Percentiles rank a stretch among this genome's conserved stretches.
Conservation (phyloP, 768 basidiomycete genomes). For the Coprinellus micaceus region DNA sequence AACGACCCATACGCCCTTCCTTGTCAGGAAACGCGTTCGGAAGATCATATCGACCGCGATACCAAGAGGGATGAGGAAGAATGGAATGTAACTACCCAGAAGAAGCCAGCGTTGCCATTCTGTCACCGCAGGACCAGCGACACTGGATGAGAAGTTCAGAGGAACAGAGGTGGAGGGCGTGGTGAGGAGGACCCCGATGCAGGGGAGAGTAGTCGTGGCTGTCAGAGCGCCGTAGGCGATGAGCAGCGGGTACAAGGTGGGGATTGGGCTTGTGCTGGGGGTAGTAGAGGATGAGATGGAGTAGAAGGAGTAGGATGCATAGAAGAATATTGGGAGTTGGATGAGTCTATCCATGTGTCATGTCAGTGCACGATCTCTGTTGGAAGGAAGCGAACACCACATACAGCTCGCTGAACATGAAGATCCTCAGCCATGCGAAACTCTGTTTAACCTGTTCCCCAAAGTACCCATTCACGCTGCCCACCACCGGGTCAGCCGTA, state of each 20-base stretch:
- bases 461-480: slow-evolving; percentile 33
- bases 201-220: slow-evolving; percentile 73
- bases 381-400: slow-evolving; percentile 21
- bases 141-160: slow-evolving; percentile 11
- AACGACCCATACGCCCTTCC: too few species aligned
- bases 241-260: slow-evolving; percentile 56
- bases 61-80: slow-evolving; percentile 63
- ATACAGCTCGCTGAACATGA: slow-evolving; percentile 59
- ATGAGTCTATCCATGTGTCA: slow-evolving; percentile 46
- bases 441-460: not conserved
- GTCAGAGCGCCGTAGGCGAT: slow-evolving; percentile 76
- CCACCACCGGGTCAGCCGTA: slow-evolving; percentile 67
- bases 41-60: slow-evolving; percentile 74
- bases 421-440: slow-evolving; percentile 62
- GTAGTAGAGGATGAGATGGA: too few species aligned
- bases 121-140: slow-evolving; percentile 38
- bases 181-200: slow-evolving; percentile 56
- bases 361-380: not conserved
- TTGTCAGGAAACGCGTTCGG: not conserved
- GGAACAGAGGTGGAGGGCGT: slow-evolving; percentile 38
- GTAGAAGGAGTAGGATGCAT: slow-evolving; percentile 38
- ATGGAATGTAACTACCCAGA: slow-evolving; percentile 70
- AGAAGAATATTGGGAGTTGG: slow-evolving; percentile 73
- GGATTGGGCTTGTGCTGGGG: slow-evolving; percentile 4
- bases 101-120: slow-evolving; percentile 51